Conservation (phyloP, 2,329 filamentous ascomycete genomes). For the Fusarium metavorans region DNA sequence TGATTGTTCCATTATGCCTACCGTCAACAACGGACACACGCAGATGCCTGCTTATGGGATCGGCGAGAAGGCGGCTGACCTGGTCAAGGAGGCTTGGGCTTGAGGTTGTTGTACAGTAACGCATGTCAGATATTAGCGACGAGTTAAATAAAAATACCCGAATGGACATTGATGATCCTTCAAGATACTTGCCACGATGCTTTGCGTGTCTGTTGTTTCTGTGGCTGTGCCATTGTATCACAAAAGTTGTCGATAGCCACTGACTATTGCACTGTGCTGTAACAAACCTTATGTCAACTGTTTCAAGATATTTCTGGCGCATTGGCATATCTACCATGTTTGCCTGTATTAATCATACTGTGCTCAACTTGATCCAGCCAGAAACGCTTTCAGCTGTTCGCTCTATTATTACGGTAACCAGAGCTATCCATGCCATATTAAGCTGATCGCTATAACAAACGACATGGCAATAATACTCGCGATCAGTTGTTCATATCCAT, state of each 20-base stretch:
- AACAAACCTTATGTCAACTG: background rate
- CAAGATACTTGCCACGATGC: background rate
- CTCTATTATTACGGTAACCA: background rate
- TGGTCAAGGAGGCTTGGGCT: slow-evolving; percentile 57
- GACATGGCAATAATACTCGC: background rate
- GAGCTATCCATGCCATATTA: background rate
- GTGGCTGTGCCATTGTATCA: background rate
- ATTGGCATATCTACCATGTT: background rate
- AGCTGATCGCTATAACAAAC: background rate
- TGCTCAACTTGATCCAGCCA: background rate
- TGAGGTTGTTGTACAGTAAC: background rate
- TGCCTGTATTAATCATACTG: background rate
- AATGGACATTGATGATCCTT: background rate
- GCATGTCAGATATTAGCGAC: background rate
- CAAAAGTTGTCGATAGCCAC: background rate
- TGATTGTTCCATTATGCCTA: slow-evolving; percentile 65
- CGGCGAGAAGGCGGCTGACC: slow-evolving; percentile 62
- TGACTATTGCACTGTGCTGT: background rate
- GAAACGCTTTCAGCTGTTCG: background rate
- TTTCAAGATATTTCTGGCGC: background rate
- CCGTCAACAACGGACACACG: slow-evolving; percentile 60
- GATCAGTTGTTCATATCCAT: background rate
- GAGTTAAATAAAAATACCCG: background rate
- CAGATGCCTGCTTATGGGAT: slow-evolving; percentile 71
- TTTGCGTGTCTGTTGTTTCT: background rate